A percentile compares a stretch with the other conserved stretches of the same genome.
Evolutionary conservation across 1,284 basidiomycete genomes (phyloP).

Genomic region (Veloboletus limbatus): DNA sequence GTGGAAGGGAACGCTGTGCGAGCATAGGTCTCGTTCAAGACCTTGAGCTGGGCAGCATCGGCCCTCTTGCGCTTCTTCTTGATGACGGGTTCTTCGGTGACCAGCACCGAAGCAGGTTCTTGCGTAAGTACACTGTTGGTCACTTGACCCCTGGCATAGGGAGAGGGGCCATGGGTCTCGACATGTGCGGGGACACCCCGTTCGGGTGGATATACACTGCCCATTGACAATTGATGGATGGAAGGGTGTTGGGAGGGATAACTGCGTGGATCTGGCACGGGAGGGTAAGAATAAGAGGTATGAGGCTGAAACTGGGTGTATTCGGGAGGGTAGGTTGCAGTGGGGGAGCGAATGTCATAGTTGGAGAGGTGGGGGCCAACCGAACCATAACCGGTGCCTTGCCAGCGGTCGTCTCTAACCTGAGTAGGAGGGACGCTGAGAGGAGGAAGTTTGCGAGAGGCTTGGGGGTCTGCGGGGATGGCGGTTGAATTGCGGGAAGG

Average conservation of each 20-base stretch:
- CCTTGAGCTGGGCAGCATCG: conserved; percentile 72
- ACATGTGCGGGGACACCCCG: conserved; percentile 34
- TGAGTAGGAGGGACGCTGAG: conserved; percentile 36
- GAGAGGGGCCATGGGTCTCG: conserved; percentile 38
- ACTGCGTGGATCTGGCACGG: conserved; percentile 33
- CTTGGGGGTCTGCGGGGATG: conserved; percentile 41
- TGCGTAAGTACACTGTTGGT: conserved; percentile 35
- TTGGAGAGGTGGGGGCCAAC: conserved; percentile 33
- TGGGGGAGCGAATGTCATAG: conserved; percentile 53
- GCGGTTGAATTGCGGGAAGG: conserved; percentile 47
- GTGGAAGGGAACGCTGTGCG: conserved; percentile 83
- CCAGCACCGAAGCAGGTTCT: conserved; percentile 34
- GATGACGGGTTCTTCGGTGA: conserved; percentile 57
- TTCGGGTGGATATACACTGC: conserved; percentile 25
- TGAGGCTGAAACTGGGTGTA: conserved; percentile 40
- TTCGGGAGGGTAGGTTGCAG: conserved; percentile 49
- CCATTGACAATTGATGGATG: conserved; percentile 30
- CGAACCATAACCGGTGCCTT: conserved; percentile 38
- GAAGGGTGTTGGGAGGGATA: conserved; percentile 26
- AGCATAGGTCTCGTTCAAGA: conserved; percentile 74
- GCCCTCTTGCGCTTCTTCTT: conserved; percentile 87
- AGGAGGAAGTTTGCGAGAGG: conserved; percentile 48
- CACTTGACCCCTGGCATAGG: conserved; percentile 40
- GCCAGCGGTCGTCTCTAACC: conserved; percentile 47
- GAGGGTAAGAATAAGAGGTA: conserved; percentile 36